Base-by-base conservation (phyloP, 2,329 filamentous ascomycete genomes). In the Xylaria sp. region DNA sequence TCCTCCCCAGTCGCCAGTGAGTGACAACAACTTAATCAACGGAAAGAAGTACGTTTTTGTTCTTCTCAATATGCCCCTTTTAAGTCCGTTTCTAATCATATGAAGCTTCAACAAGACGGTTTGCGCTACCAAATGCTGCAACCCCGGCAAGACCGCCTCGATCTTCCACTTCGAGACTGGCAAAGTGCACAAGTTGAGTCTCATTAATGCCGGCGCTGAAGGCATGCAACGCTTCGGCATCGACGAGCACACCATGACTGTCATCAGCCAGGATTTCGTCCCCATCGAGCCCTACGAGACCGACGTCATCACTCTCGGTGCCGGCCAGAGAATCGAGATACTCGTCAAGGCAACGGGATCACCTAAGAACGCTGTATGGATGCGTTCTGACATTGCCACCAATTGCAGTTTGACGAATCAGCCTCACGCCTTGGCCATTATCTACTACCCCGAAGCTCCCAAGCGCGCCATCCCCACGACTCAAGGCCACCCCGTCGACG, bases 191-290 rank as follows among this genome's bases (percentile, higher is more conserved):
- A 11, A 50, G 10, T n/a, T 56, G 2, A 16, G 54, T n/a, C 34
- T 56, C 2, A 42, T 56, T 2, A 56, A 56, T 56, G 47, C 46
- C 1, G 54, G 54, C 3, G n/a, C 5, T 8, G 11, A 16, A 1
- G 54, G 42, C 2, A 13, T 34, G 3, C 52, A 53, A 44, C 72
- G 76, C 56, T 81, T 81, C 65, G 74, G 71, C 37, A 79, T 82
- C 57, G 79, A 82, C 66, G 75, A 78, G 37, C 83, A 86, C 68
- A 75, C 64, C 1, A 69, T 87, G 60, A 79, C 74, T 0, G 81
- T 87, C 42, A 81, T 86, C 42, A 75, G 77, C 0, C 75, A 70
- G 11, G 84, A 85, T 59, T 72, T 85, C 4, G 80, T 86, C 0
- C 80, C 82, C 1, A 76, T 86, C 16, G 63, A 74, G 30, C 83